Evolutionary conservation across 2,329 filamentous ascomycete species (phyloP), one percentile per base, ranked within the genome.

Genomic region (Harringtonia lauricola): DNA sequence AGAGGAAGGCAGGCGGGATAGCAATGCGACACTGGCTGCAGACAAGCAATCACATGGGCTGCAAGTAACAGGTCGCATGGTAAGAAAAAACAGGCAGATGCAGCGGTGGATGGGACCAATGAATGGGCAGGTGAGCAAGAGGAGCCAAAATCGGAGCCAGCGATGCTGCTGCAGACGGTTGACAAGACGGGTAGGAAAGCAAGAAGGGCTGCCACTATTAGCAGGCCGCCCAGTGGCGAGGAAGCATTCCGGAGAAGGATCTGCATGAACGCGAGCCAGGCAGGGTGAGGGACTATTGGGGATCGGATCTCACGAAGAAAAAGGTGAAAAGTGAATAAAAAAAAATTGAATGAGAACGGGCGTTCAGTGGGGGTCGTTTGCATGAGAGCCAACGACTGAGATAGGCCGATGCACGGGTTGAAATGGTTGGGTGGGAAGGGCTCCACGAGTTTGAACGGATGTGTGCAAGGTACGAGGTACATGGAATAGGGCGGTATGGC

Each of bases 371-470:
- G 39, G 42, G 41, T 13, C 15, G n/a, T 22, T 26, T 24, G 18
- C 15, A 37, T 13, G 24, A 41, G 24, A 33, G 36, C 48, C 49
- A 72, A 72, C 68, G 57, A 58, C 51, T 62, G 55, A 42, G 51
- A 54, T 54, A 51, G 54, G 58, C 61, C 53, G 56, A 45, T 55
- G 63, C 64, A 71, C 70, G 54, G 53, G 48, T 55, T 35, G 4
- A 26, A 46, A 47, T 48, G 49, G 46, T 51, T 51, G 49, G 49
- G 33, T 39, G 43, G 47, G 41, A 51, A 39, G 15, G 36, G 31
- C 7, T 26, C 24, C 24, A 26, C 24, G 24, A 26, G 24, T 26
- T 26, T 10, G 10, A 26, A 6, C 7, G 24, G 10, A 26, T 6
- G 24, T 10, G 10, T 26, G 10, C 24, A 10, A 6, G 24, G 24